Evolutionary conservation across 305 asterid genomes (phyloP).

Genomic region (Solanum hybrid): DNA sequence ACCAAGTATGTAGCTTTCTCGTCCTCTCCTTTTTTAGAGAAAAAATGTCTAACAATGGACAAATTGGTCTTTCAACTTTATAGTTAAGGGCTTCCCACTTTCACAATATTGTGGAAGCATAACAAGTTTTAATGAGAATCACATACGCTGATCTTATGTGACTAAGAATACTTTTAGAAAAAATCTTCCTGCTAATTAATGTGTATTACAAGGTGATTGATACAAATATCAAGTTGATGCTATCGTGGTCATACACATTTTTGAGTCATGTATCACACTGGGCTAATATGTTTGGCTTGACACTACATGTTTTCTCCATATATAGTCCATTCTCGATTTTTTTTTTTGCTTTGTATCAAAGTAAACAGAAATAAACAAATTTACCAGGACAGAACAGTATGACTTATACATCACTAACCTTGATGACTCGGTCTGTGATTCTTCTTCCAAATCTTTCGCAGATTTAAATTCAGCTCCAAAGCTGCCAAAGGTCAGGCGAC

Average conservation of each 20-base stretch:
- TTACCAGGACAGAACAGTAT: not conserved
- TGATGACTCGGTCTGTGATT: conserved; percentile 38
- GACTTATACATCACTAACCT: conserved; percentile 31
- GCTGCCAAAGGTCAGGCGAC: conserved; percentile 85
- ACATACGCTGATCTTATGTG: not conserved
- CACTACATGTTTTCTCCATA: not conserved
- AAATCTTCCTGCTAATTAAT: not conserved
- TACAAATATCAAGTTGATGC: not conserved
- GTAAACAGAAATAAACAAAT: not conserved
- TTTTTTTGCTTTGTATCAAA: not conserved
- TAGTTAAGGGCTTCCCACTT: not conserved
- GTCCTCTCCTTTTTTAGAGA: not conserved
- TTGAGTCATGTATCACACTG: not conserved
- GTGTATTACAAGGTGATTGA: not conserved
- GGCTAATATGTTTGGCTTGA: not conserved
- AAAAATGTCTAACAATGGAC: not conserved
- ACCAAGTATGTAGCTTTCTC: not conserved
- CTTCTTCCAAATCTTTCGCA: conserved; percentile 36
- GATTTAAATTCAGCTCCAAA: conserved; percentile 51
- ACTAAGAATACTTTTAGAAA: not conserved
- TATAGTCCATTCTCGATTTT: not conserved
- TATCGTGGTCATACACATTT: not conserved
- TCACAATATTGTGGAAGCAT: not conserved
- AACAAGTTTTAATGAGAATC: not conserved
- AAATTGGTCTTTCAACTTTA: not conserved